Base-by-base conservation (phyloP, 2,329 filamentous ascomycete genomes). In the Colletotrichum cereale region DNA sequence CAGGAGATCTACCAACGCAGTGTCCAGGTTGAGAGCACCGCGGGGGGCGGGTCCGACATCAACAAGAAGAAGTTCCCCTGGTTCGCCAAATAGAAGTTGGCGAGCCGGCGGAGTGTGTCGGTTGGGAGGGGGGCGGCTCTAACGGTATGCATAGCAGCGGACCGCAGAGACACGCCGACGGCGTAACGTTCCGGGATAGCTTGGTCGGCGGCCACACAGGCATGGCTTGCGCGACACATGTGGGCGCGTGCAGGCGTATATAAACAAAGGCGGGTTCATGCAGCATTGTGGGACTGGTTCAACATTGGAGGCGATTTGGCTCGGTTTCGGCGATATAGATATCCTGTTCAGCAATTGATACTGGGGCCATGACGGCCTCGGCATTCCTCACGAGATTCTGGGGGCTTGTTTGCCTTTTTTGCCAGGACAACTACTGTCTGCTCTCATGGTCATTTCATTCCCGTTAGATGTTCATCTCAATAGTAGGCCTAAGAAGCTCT, bases 21-120 rank as follows among this genome's bases (percentile, higher is more conserved):
- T 78, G 74, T 90, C 16, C 83, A 88, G 69, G 82, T 91, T 24
- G 90, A 92, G 78, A 88, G 85, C 58, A 81, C 78, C 5, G 81
- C 84, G 18, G 84, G 84, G 1, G 80, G 83, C 7, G 75, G 82
- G 6, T 77, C 82, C 21, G 89, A 90, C 57, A 79, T 84, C 34
- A 79, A 82, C 66, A 91, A 88, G 83, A 91, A 91, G 83, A 91
- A 91, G 78, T 91, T 91, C 75, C 87, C 88, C 14, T 92, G 90
- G 90, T 88, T 91, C 79, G 84, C 86, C 75, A 89, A 88, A 77
- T 85, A 80, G 77, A 71, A 72, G 52, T 36, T 62, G 70, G 70
- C 48, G n/a, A 44, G 53, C 38, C 36, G 42, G 48, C 53, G 63
- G 40, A 55, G 58, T 31, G 55, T 48, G 29, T 71, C 65, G 36